phyloP scores from a whole-genome alignment of 1,284 basidiomycete genomes.

The Malassezia obtusa region DNA sequence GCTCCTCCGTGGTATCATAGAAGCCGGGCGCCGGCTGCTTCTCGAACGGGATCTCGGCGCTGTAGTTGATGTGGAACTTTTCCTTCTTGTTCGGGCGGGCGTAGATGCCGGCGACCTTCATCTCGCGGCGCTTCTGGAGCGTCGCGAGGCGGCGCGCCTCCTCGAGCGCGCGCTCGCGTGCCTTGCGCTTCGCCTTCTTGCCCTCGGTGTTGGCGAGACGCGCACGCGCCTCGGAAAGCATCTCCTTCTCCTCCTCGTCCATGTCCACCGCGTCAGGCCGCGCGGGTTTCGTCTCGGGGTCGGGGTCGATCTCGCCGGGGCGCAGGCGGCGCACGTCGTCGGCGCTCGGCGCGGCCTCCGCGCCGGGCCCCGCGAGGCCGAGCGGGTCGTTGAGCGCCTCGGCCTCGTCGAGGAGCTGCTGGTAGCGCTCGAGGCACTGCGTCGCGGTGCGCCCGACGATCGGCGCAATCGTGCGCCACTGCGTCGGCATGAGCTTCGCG shows the following conservation, averaged over 20 bases:
- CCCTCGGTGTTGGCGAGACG: slow-evolving; percentile 97
- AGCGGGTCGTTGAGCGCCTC: slow-evolving; percentile 49
- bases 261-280: slow-evolving; percentile 98
- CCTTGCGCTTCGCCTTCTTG: slow-evolving; percentile 98
- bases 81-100: slow-evolving; percentile 64
- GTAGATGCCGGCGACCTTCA: slow-evolving; percentile 95
- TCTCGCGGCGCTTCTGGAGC: slow-evolving; percentile 91
- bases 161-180: slow-evolving; percentile 70
- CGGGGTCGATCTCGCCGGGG: slow-evolving; percentile 95
- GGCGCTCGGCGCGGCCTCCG: slow-evolving; percentile 68
- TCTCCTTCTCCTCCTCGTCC: slow-evolving; percentile 99
- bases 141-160: slow-evolving; percentile 89
- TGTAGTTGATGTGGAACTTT: slow-evolving; percentile 97
- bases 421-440: slow-evolving; percentile 95
- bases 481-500: slow-evolving; percentile 97
- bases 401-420: slow-evolving; percentile 92
- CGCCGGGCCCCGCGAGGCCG: slow-evolving; percentile 70
- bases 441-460: slow-evolving; percentile 98
- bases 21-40: slow-evolving; percentile 91
- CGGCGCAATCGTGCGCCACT: slow-evolving; percentile 98
- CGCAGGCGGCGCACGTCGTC: slow-evolving; percentile 80
- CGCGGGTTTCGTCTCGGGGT: slow-evolving; percentile 96
- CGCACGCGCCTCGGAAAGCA: slow-evolving; percentile 96
- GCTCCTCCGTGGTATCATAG: slow-evolving; percentile 92
- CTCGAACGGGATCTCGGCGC: slow-evolving; percentile 96